Evolutionary conservation across 2,329 filamentous ascomycete genomes (phyloP).

Genomic region (Pseudogymnoascus sp.): DNA sequence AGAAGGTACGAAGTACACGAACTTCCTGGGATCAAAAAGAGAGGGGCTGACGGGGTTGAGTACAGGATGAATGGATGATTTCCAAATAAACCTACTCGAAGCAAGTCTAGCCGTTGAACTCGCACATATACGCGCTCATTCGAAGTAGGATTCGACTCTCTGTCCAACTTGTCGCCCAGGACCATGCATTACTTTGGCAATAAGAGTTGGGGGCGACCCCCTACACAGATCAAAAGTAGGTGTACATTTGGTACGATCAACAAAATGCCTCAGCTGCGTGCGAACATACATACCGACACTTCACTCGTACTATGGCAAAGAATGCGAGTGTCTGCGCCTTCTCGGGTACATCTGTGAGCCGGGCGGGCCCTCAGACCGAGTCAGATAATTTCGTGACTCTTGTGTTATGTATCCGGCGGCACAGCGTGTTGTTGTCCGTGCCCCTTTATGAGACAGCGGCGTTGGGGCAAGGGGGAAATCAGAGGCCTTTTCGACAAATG

Average conservation of each 20-base stretch:
- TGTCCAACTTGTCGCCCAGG: neutral
- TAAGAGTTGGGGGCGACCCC: conserved; percentile 9
- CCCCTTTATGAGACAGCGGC: conserved; percentile 11
- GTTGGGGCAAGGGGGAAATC: conserved; percentile 2
- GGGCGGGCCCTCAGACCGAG: conserved; percentile 2
- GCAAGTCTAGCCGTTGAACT: neutral
- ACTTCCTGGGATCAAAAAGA: conserved; percentile 6
- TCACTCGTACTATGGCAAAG: neutral
- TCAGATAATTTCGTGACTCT: conserved; percentile 4
- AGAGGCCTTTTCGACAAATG: neutral
- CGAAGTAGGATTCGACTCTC: neutral
- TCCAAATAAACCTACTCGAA: neutral
- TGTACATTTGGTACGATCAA: neutral
- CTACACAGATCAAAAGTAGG: conserved; percentile 1
- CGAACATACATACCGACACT: neutral
- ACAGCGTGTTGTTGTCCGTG: conserved; percentile 10
- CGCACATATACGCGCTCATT: neutral
- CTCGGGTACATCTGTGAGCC: conserved; percentile 2
- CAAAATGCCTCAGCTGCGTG: neutral
- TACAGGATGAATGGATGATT: conserved; percentile 4
- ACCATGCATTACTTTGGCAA: conserved; percentile 7
- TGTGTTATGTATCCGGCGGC: conserved; percentile 5
- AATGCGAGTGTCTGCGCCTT: conserved; percentile 6
- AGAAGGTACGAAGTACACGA: neutral
- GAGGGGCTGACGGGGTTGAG: neutral